These are phyloP conservation scores for Ophiognomonia clavigignenti-juglandacearum DNA, from an alignment of 2,329 filamentous ascomycete genomes.

Conservation along the genomic window DNA sequence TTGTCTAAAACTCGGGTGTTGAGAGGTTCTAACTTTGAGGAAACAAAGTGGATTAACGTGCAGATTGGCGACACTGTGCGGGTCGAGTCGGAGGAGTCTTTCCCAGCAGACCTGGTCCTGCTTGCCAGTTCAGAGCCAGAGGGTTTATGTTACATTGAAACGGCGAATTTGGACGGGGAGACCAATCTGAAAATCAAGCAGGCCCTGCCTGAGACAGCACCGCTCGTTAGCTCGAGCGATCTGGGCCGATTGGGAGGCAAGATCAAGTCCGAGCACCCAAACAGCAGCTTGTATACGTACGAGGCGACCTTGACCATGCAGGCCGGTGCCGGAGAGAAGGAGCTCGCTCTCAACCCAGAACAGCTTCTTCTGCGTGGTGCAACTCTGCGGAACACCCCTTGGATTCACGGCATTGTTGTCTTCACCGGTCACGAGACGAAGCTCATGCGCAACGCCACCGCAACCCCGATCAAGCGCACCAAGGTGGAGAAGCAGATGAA, in stretches of 20 bases:
- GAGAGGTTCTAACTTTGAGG: conserved; percentile 76
- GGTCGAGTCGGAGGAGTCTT: conserved; percentile 91
- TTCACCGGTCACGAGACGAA: conserved; percentile 99
- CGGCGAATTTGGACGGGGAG: conserved; percentile 93
- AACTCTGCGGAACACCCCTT: conserved; percentile 91
- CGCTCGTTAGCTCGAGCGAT: conserved; percentile 81
- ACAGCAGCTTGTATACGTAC: conserved; percentile 97
- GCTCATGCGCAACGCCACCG: conserved; percentile 96
- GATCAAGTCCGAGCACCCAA: conserved; percentile 91
- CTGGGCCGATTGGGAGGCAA: conserved; percentile 80
- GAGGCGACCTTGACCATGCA: conserved; percentile 93
- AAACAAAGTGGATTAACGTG: conserved; percentile 91
- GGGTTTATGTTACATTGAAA: conserved; percentile 97
- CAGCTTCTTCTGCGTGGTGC: conserved; percentile 90
- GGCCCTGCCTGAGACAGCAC: conserved; percentile 84
- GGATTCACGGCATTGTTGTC: conserved; percentile 93
- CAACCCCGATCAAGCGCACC: conserved; percentile 94
- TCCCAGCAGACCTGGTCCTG: conserved; percentile 88
- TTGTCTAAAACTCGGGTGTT: conserved; percentile 80
- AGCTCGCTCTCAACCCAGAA: conserved; percentile 83
- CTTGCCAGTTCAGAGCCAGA: conserved; percentile 95
- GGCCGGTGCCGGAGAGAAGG: conserved; percentile 86
- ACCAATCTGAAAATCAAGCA: conserved; percentile 99
- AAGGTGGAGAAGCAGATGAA: conserved; percentile 95
- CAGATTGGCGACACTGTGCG: conserved; percentile 88